phyloP scores from a whole-genome alignment of 23 red algal species.

The Agarophyton chilense region DNA sequence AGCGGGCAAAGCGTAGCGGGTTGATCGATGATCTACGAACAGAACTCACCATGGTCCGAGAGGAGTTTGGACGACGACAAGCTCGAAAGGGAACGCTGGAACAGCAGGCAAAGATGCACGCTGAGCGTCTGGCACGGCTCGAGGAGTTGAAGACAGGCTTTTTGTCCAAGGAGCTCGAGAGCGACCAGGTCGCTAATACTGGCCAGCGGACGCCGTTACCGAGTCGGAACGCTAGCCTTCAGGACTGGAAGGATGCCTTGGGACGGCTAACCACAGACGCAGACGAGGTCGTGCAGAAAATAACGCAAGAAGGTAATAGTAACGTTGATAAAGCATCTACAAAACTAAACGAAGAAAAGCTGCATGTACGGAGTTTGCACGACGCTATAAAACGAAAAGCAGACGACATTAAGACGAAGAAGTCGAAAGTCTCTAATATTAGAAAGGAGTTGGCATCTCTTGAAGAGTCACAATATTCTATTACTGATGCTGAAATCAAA shows the following conservation, averaged over 20 bases:
- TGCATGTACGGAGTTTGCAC: not conserved
- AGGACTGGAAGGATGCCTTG: conserved; percentile 49
- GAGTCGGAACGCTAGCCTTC: not conserved
- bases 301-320: conserved; percentile 13
- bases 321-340: not conserved
- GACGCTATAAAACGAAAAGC: not conserved
- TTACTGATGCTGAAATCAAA: conserved; percentile 33
- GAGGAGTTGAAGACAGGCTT: conserved; percentile 38
- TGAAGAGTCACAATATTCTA: conserved; percentile 22
- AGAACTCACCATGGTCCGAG: conserved; percentile 1
- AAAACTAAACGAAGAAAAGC: conserved; percentile 29
- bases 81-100: conserved; percentile 48
- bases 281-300: conserved; percentile 14
- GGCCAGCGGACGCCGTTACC: not conserved
- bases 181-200: not conserved
- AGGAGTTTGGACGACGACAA: not conserved
- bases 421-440: not conserved
- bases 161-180: not conserved
- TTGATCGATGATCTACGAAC: conserved; percentile 20
- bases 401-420: conserved; percentile 29
- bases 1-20: conserved; percentile 28
- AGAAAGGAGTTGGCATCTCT: conserved; percentile 13
- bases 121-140: conserved; percentile 9
- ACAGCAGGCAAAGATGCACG: conserved; percentile 24
- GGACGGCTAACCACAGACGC: not conserved